Percentiles rank a stretch among this genome's conserved stretches.
These are phyloP conservation scores for Cladorrhinum sp. DNA, from an alignment of 2,329 filamentous ascomycete species.

Conservation along the genomic window DNA sequence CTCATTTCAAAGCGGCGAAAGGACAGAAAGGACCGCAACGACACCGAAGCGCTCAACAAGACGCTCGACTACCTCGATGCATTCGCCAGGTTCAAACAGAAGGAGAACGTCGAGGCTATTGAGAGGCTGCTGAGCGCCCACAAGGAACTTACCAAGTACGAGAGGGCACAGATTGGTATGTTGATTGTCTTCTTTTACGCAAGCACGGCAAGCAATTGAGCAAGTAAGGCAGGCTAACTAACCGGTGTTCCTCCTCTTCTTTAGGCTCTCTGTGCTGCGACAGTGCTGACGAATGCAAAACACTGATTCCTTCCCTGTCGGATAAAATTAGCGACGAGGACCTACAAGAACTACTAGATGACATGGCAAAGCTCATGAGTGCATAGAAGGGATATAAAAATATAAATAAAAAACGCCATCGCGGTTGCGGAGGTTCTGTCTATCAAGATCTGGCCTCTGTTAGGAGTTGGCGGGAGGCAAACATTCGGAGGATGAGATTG, in stretches of 20 bases:
- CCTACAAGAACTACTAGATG: conserved; percentile 80
- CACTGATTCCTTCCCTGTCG: conserved; percentile 81
- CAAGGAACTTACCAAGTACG: conserved; percentile 82
- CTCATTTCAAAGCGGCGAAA: conserved; percentile 77
- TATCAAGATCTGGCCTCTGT: neutral
- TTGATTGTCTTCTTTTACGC: neutral
- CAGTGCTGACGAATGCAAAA: conserved; percentile 91
- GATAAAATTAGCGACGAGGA: conserved; percentile 91
- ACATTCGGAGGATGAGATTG: neutral
- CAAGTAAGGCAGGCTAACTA: neutral
- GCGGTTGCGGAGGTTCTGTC: neutral
- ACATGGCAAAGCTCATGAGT: conserved; percentile 75
- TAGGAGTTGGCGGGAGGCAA: neutral
- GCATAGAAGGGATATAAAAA: neutral
- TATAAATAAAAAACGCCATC: neutral
- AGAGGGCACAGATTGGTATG: conserved; percentile 85
- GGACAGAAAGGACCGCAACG: conserved; percentile 77
- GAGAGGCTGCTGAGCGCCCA: conserved; percentile 79
- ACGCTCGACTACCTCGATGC: conserved; percentile 90
- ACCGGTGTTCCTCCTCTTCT: neutral
- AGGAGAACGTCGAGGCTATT: conserved; percentile 92
- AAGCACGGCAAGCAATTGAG: too few species aligned
- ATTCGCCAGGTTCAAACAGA: conserved; percentile 93
- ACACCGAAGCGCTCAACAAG: conserved; percentile 83
- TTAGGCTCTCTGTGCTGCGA: conserved; percentile 88